Percentiles rank a stretch among this genome's conserved stretches.
Evolutionary conservation across 163 green algal genomes (phyloP).

Genomic region (Coccomyxa subellipsoidea): DNA sequence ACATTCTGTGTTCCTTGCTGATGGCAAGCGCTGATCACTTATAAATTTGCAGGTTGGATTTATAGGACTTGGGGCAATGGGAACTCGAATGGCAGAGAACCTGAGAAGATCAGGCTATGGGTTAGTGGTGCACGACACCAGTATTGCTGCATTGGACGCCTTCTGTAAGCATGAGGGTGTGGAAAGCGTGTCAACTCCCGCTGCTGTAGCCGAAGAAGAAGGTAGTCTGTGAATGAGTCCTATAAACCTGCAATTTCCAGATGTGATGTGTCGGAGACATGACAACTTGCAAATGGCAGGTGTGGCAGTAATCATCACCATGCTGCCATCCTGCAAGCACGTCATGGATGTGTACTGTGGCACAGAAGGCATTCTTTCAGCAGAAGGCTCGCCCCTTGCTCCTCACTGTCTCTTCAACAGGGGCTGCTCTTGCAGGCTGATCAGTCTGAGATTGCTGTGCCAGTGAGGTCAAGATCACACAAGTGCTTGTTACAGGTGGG

Average conservation of each 20-base stretch:
- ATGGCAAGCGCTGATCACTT: neutral
- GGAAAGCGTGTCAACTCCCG: conserved; percentile 21
- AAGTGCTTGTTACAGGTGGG: too few species aligned
- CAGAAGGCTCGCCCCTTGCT: conserved; percentile 1
- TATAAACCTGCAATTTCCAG: conserved; percentile 5
- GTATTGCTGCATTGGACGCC: conserved; percentile 19
- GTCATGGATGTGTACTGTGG: conserved; percentile 46
- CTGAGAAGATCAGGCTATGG: conserved; percentile 33
- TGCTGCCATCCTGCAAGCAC: conserved; percentile 44
- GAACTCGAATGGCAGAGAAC: conserved; percentile 45
- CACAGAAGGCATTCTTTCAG: conserved; percentile 43
- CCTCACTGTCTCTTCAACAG: neutral
- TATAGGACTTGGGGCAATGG: conserved; percentile 64
- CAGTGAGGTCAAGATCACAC: too few species aligned
- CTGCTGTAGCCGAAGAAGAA: conserved; percentile 17
- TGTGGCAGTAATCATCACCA: conserved; percentile 52
- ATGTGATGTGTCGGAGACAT: neutral
- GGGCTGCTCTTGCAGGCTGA: too few species aligned
- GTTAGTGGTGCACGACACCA: conserved; percentile 41
- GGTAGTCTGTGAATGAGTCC: conserved; percentile 7
- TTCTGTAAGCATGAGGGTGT: conserved; percentile 10
- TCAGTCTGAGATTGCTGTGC: too few species aligned
- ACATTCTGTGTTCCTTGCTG: too few species aligned
- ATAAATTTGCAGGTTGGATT: conserved; percentile 43
- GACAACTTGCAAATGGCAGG: conserved; percentile 22